phyloP scores from a whole-genome alignment of 768 basidiomycete genomes.

The Xanthoconium stramineum region DNA sequence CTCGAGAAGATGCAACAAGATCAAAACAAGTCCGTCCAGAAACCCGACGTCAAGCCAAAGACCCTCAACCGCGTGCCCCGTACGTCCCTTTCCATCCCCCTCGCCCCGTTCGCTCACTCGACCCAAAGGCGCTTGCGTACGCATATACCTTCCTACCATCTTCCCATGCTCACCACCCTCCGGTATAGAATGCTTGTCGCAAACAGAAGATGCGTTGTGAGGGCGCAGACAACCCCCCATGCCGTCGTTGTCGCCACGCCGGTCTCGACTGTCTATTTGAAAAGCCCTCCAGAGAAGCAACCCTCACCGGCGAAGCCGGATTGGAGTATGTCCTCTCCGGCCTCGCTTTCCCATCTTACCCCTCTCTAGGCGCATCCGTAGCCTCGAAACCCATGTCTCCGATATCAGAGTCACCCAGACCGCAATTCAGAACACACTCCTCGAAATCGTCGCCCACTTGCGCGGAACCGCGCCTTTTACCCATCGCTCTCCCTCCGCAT shows the following conservation, averaged over 20 bases:
- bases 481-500: constrained; percentile 65
- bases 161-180: constrained; percentile 15
- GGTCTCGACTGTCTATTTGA: constrained; percentile 93
- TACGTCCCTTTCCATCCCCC: constrained; percentile 37
- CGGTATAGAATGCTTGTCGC: constrained; percentile 81
- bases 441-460: constrained; percentile 77
- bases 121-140: constrained; percentile 73
- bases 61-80: constrained; percentile 85
- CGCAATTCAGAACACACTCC: constrained; percentile 73
- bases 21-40: constrained; percentile 33
- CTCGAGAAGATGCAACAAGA: constrained; percentile 49
- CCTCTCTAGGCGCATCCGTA: constrained; percentile 76
- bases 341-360: constrained; percentile 3
- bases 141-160: constrained; percentile 25
- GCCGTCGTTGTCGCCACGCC: constrained; percentile 85
- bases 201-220: constrained; percentile 98
- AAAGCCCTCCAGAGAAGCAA: constrained; percentile 85
- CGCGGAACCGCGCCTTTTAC: constrained; percentile 48
- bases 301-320: constrained; percentile 84
- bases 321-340: constrained; percentile 61
- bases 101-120: constrained; percentile 14
- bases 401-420: constrained; percentile 73
- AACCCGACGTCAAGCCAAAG: constrained; percentile 70
- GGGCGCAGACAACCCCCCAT: constrained; percentile 96
- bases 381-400: constrained; percentile 80